Evolutionary conservation across 176 grass and related monocot genomes (phyloP), one percentile per base, ranked within the genome.

Genomic region (Urochloa ruziziensis): DNA sequence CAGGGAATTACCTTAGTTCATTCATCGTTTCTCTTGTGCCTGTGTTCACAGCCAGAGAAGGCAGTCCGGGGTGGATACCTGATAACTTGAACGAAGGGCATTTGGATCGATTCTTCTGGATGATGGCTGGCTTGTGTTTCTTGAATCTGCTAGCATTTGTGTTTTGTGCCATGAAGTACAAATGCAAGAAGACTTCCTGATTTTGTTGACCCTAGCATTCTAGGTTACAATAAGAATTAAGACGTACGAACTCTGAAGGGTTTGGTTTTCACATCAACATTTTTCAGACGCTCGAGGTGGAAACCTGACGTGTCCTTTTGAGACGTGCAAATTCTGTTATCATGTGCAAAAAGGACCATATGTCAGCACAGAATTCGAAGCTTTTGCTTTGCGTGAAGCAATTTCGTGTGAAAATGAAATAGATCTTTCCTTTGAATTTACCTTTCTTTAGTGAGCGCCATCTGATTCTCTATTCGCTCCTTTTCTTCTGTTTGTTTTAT

Each of bases 51-150:
- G 85, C 81, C 23, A 62, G 64, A 75, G 89, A 82, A 77, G 89
- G 84, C 34, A 81, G 60, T 40, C 39, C 39, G 4, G 39, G 39
- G 39, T 40, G 39, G 39, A 40, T 94, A 84, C 83, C 92, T 18
- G 83, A 87, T 54, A 86, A 94, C 82, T 65, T 94, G 18, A 91
- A 94, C 35, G 89, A 90, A 74, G 92, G 84, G 2, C 92, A 91
- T 84, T 29, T 91, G 78, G 89, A 94, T 40, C 66, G 85, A 32
- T 94, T 91, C 87, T 91, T 77, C 78, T 79, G 73, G 82, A 84
- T 94, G 79, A 68, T 94, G 59, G 73, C 89, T 27, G 84, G 54
- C 1, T 46, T 91, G 25, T 80, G 79, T 74, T 29, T 85, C 2
- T 7, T 89, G 11, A 90, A 91, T 76, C 67, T 91, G 19, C 30